Base-by-base conservation (phyloP, 2,329 filamentous ascomycete genomes). In the Fusarium sacchari region DNA sequence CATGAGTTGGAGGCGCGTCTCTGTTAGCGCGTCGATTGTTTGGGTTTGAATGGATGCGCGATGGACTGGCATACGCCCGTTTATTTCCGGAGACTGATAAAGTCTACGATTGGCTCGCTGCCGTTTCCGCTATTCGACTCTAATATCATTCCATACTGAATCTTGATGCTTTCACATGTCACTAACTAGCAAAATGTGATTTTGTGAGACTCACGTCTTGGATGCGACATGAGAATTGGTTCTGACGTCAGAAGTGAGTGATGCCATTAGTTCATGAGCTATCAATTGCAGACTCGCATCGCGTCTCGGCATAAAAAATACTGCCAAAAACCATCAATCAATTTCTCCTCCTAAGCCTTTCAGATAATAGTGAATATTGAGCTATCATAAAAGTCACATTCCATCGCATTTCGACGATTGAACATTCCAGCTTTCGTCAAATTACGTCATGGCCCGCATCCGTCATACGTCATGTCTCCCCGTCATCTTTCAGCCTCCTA, bases 361-460 rank as follows among this genome's bases (percentile, higher is more conserved):
- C 1, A 7, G 8, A 12, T 17, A 9, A 1, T 6, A 37, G 10
- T 28, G 1, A 5, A 7, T n/a, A 28, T 6, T 52, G 3, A 34
- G 17, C 8, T 34, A 3, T 26, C 28, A 22, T 4, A n/a, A 30
- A 6, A 7, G 6, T 14, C 3, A n/a, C 4, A 39, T 42, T 34
- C 15, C 3, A 26, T 49, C 17, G 36, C n/a, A 49, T 47, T 39
- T 28, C 26, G 5, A 42, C 22, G 22, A 32, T 17, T 59, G 9
- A 22, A 44, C 59, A 69, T 69, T 69, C 67, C 67, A 59, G 10
- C 12, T 8, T 0, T 15, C 10, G 8, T 1, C 0, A 9, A 65
- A 40, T 53, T 69, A 69, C 67, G 67, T 69, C 67, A 69, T 69
- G 17, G 34, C 44, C 58, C 65, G 64, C 65, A 44, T 46, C 14